A percentile compares a stretch with the other conserved stretches of the same genome.
Evolutionary conservation across 2,329 filamentous ascomycete species (phyloP).

Genomic region (Beauveria sp.): DNA sequence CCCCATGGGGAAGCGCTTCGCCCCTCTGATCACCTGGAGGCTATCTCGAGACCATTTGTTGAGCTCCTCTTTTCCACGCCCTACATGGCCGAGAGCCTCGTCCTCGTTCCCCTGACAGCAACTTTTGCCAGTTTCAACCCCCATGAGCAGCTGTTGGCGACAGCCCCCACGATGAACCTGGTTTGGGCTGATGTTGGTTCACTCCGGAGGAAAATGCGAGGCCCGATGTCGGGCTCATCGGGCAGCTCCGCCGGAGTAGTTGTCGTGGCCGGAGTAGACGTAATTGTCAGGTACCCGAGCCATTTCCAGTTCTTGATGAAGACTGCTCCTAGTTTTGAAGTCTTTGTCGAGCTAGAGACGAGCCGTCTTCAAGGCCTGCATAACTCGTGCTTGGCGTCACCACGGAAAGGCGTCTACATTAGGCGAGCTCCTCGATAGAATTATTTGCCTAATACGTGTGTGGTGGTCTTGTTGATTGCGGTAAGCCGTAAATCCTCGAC

Average conservation of each 20-base stretch:
- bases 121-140: not conserved
- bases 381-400: not conserved
- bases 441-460: no score
- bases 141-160: conserved; percentile 5
- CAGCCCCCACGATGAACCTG: not conserved
- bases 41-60: not conserved
- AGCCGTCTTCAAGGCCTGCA: not conserved
- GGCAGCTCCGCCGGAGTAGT: not conserved
- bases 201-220: not conserved
- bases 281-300: not conserved
- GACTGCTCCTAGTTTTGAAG: not conserved
- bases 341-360: not conserved
- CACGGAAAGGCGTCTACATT: not conserved
- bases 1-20: conserved; percentile 2
- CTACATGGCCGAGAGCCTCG: conserved; percentile 1
- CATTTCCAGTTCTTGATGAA: not conserved
- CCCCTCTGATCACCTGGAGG: not conserved
- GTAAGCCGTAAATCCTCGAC: no score
- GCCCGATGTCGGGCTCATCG: conserved; percentile 6
- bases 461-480: no score
- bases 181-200: not conserved
- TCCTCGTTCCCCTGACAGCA: not conserved
- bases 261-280: not conserved
- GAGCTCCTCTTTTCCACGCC: conserved; percentile 10
- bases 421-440: not conserved